A percentile compares a stretch with the other conserved stretches of the same genome.
Conservation (phyloP, 75 land plant species). For the Pinus tabuliformis region DNA sequence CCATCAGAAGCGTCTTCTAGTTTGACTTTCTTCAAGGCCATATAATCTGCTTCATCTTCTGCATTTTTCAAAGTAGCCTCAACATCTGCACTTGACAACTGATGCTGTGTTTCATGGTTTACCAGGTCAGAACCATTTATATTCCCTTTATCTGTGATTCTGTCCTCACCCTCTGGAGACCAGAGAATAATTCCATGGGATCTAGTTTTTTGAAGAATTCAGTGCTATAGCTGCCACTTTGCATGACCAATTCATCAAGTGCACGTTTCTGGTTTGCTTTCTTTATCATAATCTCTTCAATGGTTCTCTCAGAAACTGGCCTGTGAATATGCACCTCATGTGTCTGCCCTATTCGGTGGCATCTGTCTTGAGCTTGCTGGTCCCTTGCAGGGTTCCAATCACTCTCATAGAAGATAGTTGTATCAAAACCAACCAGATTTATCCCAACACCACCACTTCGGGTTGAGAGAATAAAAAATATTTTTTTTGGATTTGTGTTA, state of each 20-base stretch:
- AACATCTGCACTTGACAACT: too few species aligned
- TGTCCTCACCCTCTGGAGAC: too few species aligned
- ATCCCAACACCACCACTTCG: conserved; percentile 99
- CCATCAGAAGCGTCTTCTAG: too few species aligned
- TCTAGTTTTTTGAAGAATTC: conserved; percentile 98
- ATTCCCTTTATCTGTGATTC: too few species aligned
- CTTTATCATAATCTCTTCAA: conserved; percentile 97
- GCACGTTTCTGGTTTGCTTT: conserved; percentile 98
- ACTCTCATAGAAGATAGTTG: conserved; percentile 98
- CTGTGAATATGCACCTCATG: conserved; percentile 98
- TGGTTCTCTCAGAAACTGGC: conserved; percentile 90
- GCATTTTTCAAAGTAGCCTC: too few species aligned
- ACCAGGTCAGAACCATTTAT: too few species aligned
- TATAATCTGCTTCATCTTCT: too few species aligned
- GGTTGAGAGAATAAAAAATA: conserved; percentile 93
- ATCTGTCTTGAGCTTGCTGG: conserved; percentile 99
- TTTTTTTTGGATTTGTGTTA: conserved; percentile 81
- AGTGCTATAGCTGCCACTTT: conserved; percentile 97
- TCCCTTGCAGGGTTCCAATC: conserved; percentile 99
- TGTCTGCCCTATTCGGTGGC: conserved; percentile 97
- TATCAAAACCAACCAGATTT: conserved; percentile 95
- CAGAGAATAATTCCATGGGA: conserved; percentile 66
- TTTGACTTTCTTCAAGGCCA: too few species aligned
- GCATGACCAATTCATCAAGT: conserved; percentile 97
- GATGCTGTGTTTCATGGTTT: too few species aligned